Evolutionary conservation across 2,329 filamentous ascomycete genomes (phyloP), one percentile per base, ranked within the genome.

Genomic region (Trichoderma aggressivum): DNA sequence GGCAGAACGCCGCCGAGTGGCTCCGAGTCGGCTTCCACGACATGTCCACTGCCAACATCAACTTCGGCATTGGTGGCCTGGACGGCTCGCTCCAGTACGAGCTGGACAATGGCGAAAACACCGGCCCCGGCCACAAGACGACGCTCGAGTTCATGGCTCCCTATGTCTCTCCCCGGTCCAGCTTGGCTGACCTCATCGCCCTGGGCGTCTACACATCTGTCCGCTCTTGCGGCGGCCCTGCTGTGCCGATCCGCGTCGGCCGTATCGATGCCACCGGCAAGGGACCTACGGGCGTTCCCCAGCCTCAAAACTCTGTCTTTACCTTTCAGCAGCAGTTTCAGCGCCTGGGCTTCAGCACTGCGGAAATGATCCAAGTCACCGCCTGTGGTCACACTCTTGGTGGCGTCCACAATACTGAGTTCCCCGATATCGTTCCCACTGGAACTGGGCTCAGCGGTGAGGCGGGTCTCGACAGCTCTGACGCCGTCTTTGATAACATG

Each of bases 301-400:
- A 88, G 74, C 87, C 88, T 0, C 83, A 89, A 74, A 89, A 90
- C 75, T 83, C 83, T 2, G 79, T 84, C 10, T 77, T 78, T 14
- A 87, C 82, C 1, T 89, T 90, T 75, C 76, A 79, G 65, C 83
- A 85, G 64, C 87, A 89, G 76, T 90, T 90, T 74, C 70, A 79
- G 7, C 84, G 88, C 63, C 87, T 89, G 82, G 88, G 88, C 7
- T 90, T 90, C 78, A 84, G 78, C 64, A 77, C 77, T 12, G 77
- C 82, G 18, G 86, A 90, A 74, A 90, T 90, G 87, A 89, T 90
- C 55, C 84, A 87, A 75, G 80, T 88, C 28, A 85, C 84, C 2
- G 88, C 88, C 11, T 91, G 89, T 75, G 89, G 89, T 3, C 89
- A 91, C 76, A 87, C 86, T 0, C 77, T 91, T 26, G 89, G 89